phyloP scores from a whole-genome alignment of 768 basidiomycete species.

The Asterophora lycoperdoides region DNA sequence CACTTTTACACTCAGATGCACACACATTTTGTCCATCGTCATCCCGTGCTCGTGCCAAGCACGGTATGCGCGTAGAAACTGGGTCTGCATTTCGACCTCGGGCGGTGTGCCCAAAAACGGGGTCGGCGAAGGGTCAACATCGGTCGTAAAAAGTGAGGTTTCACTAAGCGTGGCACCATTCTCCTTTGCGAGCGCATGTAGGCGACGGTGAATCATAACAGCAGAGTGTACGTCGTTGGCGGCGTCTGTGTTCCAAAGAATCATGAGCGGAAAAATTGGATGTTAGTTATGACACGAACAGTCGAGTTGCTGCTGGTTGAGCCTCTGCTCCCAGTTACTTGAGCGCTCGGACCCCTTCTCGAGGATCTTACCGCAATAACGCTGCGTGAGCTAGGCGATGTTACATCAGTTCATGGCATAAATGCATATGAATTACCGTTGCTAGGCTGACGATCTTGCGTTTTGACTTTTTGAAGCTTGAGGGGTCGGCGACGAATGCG shows the following conservation, averaged over 20 bases:
- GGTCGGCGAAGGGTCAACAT: slow-evolving; percentile 3
- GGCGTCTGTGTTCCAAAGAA: slow-evolving; percentile 25
- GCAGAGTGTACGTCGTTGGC: slow-evolving; percentile 36
- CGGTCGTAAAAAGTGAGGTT: slow-evolving; percentile 1
- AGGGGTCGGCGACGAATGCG: slow-evolving; percentile 27
- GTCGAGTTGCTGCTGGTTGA: slow-evolving; percentile 22
- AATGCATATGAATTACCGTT: slow-evolving; percentile 19
- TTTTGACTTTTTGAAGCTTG: slow-evolving; percentile 9
- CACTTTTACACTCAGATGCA: slow-evolving; percentile 20
- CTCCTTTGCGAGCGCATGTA: slow-evolving; percentile 23
- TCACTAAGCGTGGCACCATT: slow-evolving; percentile 15
- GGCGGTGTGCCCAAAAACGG: neutral
- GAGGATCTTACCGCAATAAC: slow-evolving; percentile 28
- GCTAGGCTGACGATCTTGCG: slow-evolving; percentile 30
- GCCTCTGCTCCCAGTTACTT: slow-evolving; percentile 31
- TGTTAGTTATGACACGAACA: slow-evolving; percentile 18
- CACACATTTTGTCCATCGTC: slow-evolving; percentile 28
- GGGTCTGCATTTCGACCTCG: slow-evolving; percentile 15
- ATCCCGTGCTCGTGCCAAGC: slow-evolving; percentile 28
- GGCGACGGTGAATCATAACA: slow-evolving; percentile 25
- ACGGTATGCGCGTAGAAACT: slow-evolving; percentile 31
- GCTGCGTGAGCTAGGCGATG: slow-evolving; percentile 24
- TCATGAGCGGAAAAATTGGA: neutral
- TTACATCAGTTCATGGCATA: neutral
- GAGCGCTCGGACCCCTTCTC: slow-evolving; percentile 27